phyloP scores from a whole-genome alignment of 345 rosid species.

The Melaleuca alternifolia region DNA sequence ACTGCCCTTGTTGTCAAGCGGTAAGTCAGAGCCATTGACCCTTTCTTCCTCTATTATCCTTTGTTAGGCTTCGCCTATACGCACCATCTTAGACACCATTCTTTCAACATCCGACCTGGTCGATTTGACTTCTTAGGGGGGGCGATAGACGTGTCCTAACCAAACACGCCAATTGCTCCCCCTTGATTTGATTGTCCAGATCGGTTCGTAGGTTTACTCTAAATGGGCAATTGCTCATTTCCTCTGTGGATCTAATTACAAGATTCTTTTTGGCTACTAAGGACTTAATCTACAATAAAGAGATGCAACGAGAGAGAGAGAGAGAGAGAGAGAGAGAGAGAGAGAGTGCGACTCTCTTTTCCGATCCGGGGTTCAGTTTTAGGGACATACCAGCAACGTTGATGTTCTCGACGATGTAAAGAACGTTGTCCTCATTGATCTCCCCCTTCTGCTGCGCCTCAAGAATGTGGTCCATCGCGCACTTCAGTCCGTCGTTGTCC shows the following conservation, averaged over 20 bases:
- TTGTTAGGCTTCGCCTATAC: too few relatives aligned
- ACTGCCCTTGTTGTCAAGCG: too few relatives aligned
- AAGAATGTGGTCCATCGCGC: conserved; percentile 89
- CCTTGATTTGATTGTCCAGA: background rate
- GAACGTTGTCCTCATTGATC: conserved; percentile 91
- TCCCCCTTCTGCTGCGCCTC: conserved; percentile 91
- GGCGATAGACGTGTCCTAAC: background rate
- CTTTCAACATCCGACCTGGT: background rate
- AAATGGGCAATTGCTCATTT: background rate
- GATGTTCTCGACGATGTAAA: conserved; percentile 97
- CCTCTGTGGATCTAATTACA: background rate
- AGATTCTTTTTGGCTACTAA: background rate
- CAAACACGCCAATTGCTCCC: background rate
- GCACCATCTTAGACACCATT: too few relatives aligned
- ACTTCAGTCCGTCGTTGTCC: conserved; percentile 59
- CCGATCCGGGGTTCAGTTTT: too few relatives aligned
- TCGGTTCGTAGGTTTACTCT: background rate
- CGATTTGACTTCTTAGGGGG: background rate
- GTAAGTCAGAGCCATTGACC: too few relatives aligned
- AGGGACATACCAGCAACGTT: conserved; percentile 70
- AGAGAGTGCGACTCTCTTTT: too few relatives aligned
- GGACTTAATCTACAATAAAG: background rate
- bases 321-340: background rate
- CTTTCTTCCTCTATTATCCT: too few relatives aligned
- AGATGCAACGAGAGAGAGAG: background rate